These are phyloP conservation scores for Penicillium griseofulvum DNA, from an alignment of 2,329 filamentous ascomycete species.

Conservation along the genomic window DNA sequence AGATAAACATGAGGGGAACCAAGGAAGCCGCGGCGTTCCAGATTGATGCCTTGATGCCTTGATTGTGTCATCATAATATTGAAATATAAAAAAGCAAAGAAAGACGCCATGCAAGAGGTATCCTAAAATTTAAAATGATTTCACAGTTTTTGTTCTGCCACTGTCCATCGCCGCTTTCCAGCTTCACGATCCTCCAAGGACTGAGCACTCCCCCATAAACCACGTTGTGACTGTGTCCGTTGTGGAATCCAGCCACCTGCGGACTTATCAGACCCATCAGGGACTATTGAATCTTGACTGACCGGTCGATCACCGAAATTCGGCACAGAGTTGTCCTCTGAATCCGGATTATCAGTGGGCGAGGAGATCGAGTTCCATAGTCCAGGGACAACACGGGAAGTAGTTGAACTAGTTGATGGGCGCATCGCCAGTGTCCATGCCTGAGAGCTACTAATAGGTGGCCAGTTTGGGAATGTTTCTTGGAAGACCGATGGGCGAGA, in stretches of 20 bases:
- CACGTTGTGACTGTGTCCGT: conserved; percentile 33
- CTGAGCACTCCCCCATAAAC: conserved; percentile 38
- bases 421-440: conserved; percentile 24
- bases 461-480: conserved; percentile 26
- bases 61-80: conserved; percentile 2
- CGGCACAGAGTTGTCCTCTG: conserved; percentile 36
- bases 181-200: conserved; percentile 29
- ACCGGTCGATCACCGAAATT: conserved; percentile 35
- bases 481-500: conserved; percentile 28
- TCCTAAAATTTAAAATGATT: conserved; percentile 9
- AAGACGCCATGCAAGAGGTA: conserved; percentile 23
- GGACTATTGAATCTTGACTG: conserved; percentile 12
- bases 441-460: conserved; percentile 17
- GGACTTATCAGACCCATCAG: background rate
- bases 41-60: conserved; percentile 10
- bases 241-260: conserved; percentile 23
- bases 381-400: conserved; percentile 27
- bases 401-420: conserved; percentile 20
- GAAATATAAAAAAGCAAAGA: background rate
- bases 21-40: background rate
- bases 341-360: conserved; percentile 18
- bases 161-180: conserved; percentile 39
- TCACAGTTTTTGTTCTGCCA: conserved; percentile 34
- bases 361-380: conserved; percentile 37
- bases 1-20: conserved; percentile 13